Conservation (phyloP, 192 early-diverging fungal genomes). For the Gigaspora rosea region DNA sequence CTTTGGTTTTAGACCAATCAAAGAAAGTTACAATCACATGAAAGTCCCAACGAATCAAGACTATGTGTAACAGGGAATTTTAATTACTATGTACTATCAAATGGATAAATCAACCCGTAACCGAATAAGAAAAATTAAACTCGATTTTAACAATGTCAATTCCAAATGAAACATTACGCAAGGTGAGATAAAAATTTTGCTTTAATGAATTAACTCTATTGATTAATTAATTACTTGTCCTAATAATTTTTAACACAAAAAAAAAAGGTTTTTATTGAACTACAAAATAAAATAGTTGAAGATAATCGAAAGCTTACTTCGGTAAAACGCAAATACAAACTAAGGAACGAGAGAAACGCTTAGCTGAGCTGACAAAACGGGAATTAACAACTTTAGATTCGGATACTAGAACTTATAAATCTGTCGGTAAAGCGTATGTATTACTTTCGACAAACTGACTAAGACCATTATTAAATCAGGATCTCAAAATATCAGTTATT, state of each 20-base stretch:
- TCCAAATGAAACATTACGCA: neutral
- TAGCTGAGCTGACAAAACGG: slow-evolving; percentile 67
- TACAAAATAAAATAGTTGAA: slow-evolving; percentile 65
- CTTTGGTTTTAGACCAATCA: too few relatives aligned
- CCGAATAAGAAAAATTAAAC: too few relatives aligned
- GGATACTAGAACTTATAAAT: slow-evolving; percentile 63
- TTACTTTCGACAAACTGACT: neutral
- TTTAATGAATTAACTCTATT: too few relatives aligned
- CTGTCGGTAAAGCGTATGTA: too few relatives aligned
- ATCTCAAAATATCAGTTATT: slow-evolving; percentile 31
- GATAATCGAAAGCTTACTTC: slow-evolving; percentile 60
- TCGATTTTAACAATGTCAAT: slow-evolving; percentile 1
- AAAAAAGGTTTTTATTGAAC: slow-evolving; percentile 60
- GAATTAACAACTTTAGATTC: slow-evolving; percentile 59
- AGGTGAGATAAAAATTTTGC: neutral
- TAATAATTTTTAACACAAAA: neutral
- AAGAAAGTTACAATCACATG: too few relatives aligned
- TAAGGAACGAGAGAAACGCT: slow-evolving; percentile 66
- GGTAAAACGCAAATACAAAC: slow-evolving; percentile 61
- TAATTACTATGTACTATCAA: too few relatives aligned
- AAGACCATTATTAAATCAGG: neutral
- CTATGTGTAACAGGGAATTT: too few relatives aligned
- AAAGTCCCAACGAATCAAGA: too few relatives aligned
- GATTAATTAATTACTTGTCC: neutral
- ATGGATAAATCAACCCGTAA: too few relatives aligned